phyloP scores from a whole-genome alignment of 2,329 filamentous ascomycete species.

The Arthrocladium fulminans region DNA sequence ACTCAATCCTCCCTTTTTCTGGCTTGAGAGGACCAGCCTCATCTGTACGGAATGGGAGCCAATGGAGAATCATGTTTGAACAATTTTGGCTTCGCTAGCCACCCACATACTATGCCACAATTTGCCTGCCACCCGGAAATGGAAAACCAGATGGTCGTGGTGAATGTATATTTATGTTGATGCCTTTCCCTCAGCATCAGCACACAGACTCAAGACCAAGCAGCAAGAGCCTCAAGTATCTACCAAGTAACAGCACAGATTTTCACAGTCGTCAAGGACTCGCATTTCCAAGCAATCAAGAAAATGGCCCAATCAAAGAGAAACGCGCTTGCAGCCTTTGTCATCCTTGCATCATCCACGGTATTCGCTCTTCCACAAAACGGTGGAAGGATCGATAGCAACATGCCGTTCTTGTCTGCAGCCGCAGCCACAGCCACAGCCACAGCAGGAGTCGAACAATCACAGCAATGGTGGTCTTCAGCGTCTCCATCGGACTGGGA shows the following conservation, averaged over 20 bases:
- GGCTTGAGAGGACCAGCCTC: neutral
- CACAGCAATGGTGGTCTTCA: constrained; percentile 1
- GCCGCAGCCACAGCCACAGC: neutral
- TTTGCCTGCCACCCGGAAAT: constrained; percentile 4
- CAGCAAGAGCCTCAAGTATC: neutral
- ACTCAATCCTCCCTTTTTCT: neutral
- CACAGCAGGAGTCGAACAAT: neutral
- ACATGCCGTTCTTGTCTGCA: neutral
- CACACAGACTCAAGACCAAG: neutral
- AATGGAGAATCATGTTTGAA: neutral
- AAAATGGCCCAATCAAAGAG: constrained; percentile 6
- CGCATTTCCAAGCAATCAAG: neutral
- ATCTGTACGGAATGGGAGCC: neutral
- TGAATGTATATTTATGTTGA: constrained; percentile 6
- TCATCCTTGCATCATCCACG: constrained; percentile 10
- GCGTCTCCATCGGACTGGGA: constrained; percentile 2
- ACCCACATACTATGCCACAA: neutral
- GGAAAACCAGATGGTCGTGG: neutral
- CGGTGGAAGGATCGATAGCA: neutral
- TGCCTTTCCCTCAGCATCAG: constrained; percentile 15
- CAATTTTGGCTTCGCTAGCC: neutral
- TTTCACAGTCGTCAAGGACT: neutral
- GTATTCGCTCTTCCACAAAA: neutral
- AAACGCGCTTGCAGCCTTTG: neutral
- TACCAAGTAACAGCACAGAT: neutral